Conservation (phyloP, 1,284 basidiomycete genomes). For the Schizophyllum commune region DNA sequence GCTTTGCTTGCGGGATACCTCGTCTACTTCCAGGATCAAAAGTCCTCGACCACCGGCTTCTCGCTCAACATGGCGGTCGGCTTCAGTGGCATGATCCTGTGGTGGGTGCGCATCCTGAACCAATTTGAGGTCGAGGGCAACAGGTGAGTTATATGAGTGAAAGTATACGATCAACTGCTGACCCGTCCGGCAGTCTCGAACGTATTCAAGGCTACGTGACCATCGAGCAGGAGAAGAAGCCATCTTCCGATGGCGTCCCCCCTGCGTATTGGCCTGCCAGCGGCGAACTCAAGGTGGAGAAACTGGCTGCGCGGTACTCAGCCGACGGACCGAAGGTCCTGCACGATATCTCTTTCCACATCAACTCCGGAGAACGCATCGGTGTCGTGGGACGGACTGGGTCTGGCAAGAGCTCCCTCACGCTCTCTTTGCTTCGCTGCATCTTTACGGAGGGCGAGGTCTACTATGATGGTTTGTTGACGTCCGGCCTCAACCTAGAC, state of each 20-base stretch:
- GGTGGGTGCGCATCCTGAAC: conserved; percentile 48
- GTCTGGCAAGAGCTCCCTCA: conserved; percentile 58
- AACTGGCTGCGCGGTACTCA: conserved; percentile 51
- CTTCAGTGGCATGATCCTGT: conserved; percentile 50
- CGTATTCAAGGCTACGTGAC: conserved; percentile 65
- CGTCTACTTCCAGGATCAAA: conserved; percentile 28
- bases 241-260: conserved; percentile 44
- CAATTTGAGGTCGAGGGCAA: conserved; percentile 57
- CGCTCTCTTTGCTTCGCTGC: conserved; percentile 43
- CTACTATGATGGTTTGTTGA: conserved; percentile 41
- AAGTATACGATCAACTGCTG: not conserved
- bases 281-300: conserved; percentile 57
- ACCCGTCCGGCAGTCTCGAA: conserved; percentile 42
- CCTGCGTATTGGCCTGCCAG: conserved; percentile 77
- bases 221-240: conserved; percentile 64
- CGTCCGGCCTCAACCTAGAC: conserved; percentile 52
- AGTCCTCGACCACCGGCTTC: conserved; percentile 10
- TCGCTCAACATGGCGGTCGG: conserved; percentile 26
- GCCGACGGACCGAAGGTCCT: conserved; percentile 43
- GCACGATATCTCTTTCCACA: conserved; percentile 46
- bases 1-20: conserved; percentile 43
- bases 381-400: conserved; percentile 71
- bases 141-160: conserved; percentile 27
- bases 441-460: conserved; percentile 53
- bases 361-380: conserved; percentile 53